These are phyloP conservation scores for Sedum album DNA, from an alignment of 164 flowering plant species.

Conservation along the genomic window DNA sequence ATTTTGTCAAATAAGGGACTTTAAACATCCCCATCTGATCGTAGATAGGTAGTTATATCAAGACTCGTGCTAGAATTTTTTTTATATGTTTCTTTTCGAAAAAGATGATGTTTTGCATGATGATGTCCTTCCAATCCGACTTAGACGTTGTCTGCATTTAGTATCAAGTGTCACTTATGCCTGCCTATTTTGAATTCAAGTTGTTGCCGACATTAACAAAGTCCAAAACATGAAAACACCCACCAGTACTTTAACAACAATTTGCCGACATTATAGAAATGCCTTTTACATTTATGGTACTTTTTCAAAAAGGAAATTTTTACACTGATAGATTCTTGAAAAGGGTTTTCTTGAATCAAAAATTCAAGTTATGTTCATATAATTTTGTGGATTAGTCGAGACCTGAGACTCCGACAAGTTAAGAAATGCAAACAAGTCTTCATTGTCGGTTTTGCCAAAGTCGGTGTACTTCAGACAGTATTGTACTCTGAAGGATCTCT, in stretches of 20 bases:
- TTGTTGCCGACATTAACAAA: neutral
- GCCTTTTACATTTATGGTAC: neutral
- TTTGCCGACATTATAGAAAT: constrained; percentile 1
- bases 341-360: neutral
- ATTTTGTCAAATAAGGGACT: neutral
- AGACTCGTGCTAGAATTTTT: neutral
- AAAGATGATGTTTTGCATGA: neutral
- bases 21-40: neutral
- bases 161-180: neutral
- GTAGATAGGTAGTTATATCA: neutral
- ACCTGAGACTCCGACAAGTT: neutral
- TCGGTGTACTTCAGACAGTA: neutral
- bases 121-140: neutral
- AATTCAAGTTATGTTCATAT: neutral
- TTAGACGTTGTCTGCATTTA: neutral
- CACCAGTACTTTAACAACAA: neutral
- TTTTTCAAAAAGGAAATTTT: neutral
- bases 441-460: neutral
- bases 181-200: neutral
- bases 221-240: neutral
- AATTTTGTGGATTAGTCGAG: neutral
- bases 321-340: neutral
- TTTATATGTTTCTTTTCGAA: neutral
- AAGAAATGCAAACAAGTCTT: neutral
- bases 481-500: neutral